These are phyloP conservation scores for Suillus subluteus DNA, from an alignment of 768 basidiomycete species.

Conservation along the genomic window DNA sequence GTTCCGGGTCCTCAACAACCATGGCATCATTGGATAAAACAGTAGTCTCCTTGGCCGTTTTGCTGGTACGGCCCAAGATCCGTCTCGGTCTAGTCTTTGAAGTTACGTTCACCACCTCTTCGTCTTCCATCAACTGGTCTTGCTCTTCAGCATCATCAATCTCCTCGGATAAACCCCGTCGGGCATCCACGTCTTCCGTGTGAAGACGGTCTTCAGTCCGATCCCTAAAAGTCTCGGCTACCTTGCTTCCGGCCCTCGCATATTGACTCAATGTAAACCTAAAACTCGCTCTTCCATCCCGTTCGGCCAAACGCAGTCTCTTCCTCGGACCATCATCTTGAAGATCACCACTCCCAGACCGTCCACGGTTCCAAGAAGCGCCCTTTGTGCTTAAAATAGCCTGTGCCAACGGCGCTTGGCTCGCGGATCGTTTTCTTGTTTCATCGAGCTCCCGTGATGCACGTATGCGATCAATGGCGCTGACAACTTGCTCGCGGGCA, in stretches of 20 bases:
- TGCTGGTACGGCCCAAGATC: conserved; percentile 19
- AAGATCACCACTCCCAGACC: conserved; percentile 8
- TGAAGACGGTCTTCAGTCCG: conserved; percentile 23
- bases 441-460: not conserved
- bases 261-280: conserved; percentile 55
- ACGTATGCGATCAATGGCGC: conserved; percentile 6
- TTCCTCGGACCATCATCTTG: conserved; percentile 34
- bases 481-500: conserved; percentile 4
- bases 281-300: conserved; percentile 38
- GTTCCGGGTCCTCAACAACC: conserved; percentile 24
- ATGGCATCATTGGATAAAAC: conserved; percentile 28
- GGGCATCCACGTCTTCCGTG: conserved; percentile 17
- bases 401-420: conserved; percentile 35
- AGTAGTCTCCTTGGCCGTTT: conserved; percentile 25
- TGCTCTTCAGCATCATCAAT: conserved; percentile 19
- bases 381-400: conserved; percentile 54
- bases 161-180: conserved; percentile 16
- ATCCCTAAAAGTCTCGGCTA: conserved; percentile 23
- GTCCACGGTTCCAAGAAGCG: conserved; percentile 51
- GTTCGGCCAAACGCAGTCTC: conserved; percentile 35
- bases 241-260: conserved; percentile 51
- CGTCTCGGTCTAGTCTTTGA: conserved; percentile 19
- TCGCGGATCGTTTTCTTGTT: not conserved
- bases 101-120: conserved; percentile 17
- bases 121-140: conserved; percentile 21